These are phyloP conservation scores for Dendrobium huoshanense DNA, from an alignment of 106 monocot species.

Conservation along the genomic window DNA sequence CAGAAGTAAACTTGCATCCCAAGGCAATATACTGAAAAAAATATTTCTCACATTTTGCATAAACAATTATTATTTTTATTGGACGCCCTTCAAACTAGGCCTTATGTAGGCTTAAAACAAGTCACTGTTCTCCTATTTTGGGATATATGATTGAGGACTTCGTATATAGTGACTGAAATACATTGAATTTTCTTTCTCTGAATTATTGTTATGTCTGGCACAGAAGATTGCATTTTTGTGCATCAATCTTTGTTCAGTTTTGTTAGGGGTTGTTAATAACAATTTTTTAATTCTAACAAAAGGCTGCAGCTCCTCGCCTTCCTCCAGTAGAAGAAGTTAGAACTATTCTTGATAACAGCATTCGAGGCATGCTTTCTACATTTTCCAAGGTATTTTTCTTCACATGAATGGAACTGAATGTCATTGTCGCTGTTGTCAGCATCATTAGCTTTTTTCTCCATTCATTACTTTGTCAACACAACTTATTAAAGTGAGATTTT, in stretches of 20 bases:
- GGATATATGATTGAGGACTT: background rate
- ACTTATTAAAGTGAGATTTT: background rate
- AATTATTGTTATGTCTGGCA: background rate
- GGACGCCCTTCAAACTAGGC: too few relatives aligned
- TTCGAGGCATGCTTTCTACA: constrained; percentile 65
- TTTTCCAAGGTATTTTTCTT: constrained; percentile 45
- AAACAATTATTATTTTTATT: too few relatives aligned
- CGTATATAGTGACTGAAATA: background rate
- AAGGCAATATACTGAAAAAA: too few relatives aligned
- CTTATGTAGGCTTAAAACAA: too few relatives aligned
- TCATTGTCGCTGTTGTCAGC: background rate
- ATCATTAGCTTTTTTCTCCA: background rate
- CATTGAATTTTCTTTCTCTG: background rate
- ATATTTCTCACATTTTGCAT: too few relatives aligned
- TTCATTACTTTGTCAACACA: background rate
- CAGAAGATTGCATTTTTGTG: background rate
- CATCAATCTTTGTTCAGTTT: background rate
- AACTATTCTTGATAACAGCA: constrained; percentile 44
- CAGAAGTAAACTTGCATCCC: too few relatives aligned
- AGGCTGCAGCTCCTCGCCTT: constrained; percentile 62
- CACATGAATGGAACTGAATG: background rate
- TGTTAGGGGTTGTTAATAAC: background rate
- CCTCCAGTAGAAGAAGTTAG: constrained; percentile 60
- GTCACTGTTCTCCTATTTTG: too few relatives aligned
- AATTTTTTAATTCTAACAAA: constrained; percentile 7